A percentile compares a stretch with the other conserved stretches of the same genome.
Evolutionary conservation across 2,329 filamentous ascomycete species (phyloP).

Genomic region (Aureobasidium sp.): DNA sequence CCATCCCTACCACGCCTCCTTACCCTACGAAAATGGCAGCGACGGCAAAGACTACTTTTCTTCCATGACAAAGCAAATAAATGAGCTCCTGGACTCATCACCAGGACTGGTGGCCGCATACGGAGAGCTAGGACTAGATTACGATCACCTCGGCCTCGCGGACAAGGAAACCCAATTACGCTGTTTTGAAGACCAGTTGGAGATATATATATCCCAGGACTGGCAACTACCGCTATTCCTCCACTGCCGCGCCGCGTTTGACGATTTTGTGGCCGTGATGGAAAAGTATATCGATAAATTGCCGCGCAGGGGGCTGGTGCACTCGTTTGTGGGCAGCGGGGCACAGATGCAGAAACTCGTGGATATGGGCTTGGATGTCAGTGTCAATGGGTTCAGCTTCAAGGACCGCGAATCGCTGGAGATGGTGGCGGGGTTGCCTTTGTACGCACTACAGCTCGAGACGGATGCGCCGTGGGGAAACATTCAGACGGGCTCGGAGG

Average conservation of each 20-base stretch:
- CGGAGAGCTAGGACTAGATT: conserved; percentile 47
- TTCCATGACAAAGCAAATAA: conserved; percentile 23
- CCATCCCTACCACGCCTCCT: conserved; percentile 45
- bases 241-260: conserved; percentile 37
- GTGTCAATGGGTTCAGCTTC: conserved; percentile 47
- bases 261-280: conserved; percentile 39
- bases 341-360: conserved; percentile 36
- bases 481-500: conserved; percentile 31
- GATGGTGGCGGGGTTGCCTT: conserved; percentile 38
- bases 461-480: conserved; percentile 46
- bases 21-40: conserved; percentile 30
- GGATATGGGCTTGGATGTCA: conserved; percentile 36
- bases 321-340: conserved; percentile 35
- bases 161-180: conserved; percentile 36
- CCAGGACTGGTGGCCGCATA: conserved; percentile 36
- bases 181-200: conserved; percentile 38
- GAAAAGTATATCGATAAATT: conserved; percentile 33
- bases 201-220: conserved; percentile 30
- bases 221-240: conserved; percentile 36
- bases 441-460: conserved; percentile 40
- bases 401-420: conserved; percentile 33
- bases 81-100: conserved; percentile 20
- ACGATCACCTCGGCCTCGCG: conserved; percentile 40
- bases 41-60: conserved; percentile 25
- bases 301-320: conserved; percentile 34